Base-by-base conservation (phyloP, 371 early-diverging fungal species). In the Rhizopus sp. region DNA sequence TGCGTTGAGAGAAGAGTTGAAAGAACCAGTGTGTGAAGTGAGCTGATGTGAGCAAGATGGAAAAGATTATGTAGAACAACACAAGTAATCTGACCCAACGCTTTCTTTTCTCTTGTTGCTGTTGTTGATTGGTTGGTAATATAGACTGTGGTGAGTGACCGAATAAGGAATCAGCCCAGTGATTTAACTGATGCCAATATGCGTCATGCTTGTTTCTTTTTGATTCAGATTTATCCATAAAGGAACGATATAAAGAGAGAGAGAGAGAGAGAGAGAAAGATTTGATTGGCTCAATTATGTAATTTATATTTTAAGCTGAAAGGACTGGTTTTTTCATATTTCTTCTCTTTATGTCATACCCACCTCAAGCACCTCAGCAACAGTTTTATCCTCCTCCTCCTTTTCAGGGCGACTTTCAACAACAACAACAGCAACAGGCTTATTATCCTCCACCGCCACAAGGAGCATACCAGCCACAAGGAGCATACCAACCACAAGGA, bases 61-160 rank as follows among this genome's bases (percentile, higher is more conserved):
- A 78, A 54, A 78, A 78, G 16, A 66, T 44, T 30, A 67, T 48
- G 47, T 78, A 78, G 35, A 72, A 61, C 6, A 78, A 48, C 0
- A 63, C 15, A 32, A 63, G 17, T 44, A 70, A 64, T 53, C 73
- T 62, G 23, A 68, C 41, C 58, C 63, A 64, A 12, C 63, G 67
- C 13, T 41, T 60, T 55, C 42, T 47, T 57, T 32, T 56, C 63
- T 49, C 62, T 64, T 58, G 45, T 30, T 52, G 53, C 23, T 59
- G 60, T 54, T 37, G 53, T 46, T 59, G 60, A 7, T n/a, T 31
- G 33, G 50, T 56, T 7, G 51, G 32, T n/a, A 56, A 31, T 23
- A 51, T 33, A 46, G 44, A 31, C 37, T 49, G 60, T 16, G 37
- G 34, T 37, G 38, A 37, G 13, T 37, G 38, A 5, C 38, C 38